Percentiles rank a stretch among this genome's conserved stretches.
phyloP scores from a whole-genome alignment of 2,329 filamentous ascomycete species.

The Beauveria bassiana region DNA sequence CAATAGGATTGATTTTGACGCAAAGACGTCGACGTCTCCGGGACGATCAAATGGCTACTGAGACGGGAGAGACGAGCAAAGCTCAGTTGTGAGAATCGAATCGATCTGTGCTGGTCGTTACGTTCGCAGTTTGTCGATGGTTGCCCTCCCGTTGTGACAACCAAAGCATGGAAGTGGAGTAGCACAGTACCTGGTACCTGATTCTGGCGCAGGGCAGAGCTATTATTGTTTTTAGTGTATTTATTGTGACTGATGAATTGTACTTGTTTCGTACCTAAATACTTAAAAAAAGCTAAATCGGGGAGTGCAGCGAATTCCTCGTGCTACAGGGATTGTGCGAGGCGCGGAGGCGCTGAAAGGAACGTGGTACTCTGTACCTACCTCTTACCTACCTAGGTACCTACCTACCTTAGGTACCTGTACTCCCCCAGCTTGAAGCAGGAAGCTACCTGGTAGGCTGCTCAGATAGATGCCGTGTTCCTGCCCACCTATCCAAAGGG shows the following conservation, averaged over 20 bases:
- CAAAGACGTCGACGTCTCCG: background rate
- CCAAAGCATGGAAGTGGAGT: conserved; percentile 10
- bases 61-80: background rate
- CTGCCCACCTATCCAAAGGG: no score
- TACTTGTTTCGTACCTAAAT: no score
- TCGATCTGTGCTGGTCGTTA: background rate
- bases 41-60: background rate
- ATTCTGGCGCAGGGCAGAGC: background rate
- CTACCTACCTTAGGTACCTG: background rate
- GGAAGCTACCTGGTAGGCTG: no score
- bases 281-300: no score
- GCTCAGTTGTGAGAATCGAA: background rate
- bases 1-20: background rate
- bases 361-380: no score
- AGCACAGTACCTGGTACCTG: conserved; percentile 10
- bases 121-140: background rate
- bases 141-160: conserved; percentile 2
- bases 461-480: no score
- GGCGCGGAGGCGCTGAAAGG: no score
- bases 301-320: no score
- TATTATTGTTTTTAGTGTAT: no score
- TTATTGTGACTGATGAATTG: no score
- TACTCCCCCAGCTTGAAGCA: no score
- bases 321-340: no score
- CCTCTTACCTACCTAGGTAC: background rate